A percentile compares a stretch with the other conserved stretches of the same genome.
Evolutionary conservation across 129 eudicot species (phyloP).

Genomic region (Lactuca saligna): DNA sequence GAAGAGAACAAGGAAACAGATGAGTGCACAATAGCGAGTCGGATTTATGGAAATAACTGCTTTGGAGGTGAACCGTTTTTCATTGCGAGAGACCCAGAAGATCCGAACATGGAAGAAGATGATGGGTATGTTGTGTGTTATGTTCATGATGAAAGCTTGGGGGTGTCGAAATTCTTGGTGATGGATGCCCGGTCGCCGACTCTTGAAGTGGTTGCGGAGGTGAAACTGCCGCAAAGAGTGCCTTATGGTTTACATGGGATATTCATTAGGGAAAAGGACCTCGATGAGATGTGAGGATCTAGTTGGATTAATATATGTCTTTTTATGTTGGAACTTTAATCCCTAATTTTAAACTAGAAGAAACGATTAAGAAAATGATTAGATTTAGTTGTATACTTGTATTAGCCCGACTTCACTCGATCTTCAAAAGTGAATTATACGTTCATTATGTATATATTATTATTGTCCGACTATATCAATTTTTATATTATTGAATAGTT

Average conservation of each 20-base stretch:
- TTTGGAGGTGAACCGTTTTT: slow-evolving; percentile 63
- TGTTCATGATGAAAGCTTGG: slow-evolving; percentile 50
- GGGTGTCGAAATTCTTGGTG: slow-evolving; percentile 49
- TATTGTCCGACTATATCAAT: too few species aligned
- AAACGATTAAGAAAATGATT: too few species aligned
- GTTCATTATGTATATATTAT: too few species aligned
- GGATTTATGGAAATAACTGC: slow-evolving; percentile 48
- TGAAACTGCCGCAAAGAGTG: slow-evolving; percentile 42
- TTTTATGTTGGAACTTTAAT: too few species aligned
- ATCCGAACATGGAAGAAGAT: slow-evolving; percentile 41
- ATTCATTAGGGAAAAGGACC: slow-evolving; percentile 1
- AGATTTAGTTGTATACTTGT: too few species aligned
- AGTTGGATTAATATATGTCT: too few species aligned
- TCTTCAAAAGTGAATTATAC: too few species aligned
- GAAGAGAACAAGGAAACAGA: slow-evolving; percentile 29
- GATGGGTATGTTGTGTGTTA: slow-evolving; percentile 54
- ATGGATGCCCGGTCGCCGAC: slow-evolving; percentile 62
- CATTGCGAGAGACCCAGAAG: slow-evolving; percentile 37
- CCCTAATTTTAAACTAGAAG: too few species aligned
- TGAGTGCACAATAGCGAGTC: slow-evolving; percentile 53
- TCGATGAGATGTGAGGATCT: background rate
- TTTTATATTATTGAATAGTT: too few species aligned
- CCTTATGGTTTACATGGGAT: slow-evolving; percentile 22
- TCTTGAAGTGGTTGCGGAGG: slow-evolving; percentile 53
- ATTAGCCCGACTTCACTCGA: too few species aligned